Conservation (phyloP, 257 asterid genomes). For the Rhazya stricta region DNA sequence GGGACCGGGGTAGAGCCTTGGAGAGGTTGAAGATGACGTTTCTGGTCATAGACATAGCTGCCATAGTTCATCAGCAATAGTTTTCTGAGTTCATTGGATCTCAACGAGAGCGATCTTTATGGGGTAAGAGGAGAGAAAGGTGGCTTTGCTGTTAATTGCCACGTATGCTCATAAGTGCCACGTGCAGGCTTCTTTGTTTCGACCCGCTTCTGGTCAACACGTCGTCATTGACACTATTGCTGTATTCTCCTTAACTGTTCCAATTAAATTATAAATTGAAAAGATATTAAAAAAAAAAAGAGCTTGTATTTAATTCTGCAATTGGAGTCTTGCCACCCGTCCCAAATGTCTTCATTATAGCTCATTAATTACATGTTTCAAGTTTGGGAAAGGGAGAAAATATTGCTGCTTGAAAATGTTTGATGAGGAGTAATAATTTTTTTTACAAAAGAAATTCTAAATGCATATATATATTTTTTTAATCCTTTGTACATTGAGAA, state of each 20-base stretch:
- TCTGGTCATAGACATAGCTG: constrained; percentile 40
- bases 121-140: background rate
- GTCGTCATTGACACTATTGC: background rate
- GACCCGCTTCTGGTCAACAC: background rate
- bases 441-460: too few species aligned
- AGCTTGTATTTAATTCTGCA: too few species aligned
- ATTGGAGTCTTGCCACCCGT: too few species aligned
- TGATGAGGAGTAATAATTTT: too few species aligned
- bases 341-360: too few species aligned
- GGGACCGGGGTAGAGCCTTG: constrained; percentile 34
- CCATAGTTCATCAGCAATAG: constrained; percentile 29
- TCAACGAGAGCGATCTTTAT: background rate
- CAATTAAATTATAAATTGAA: too few species aligned
- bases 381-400: too few species aligned
- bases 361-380: too few species aligned
- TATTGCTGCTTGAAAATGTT: too few species aligned
- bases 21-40: constrained; percentile 35
- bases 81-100: background rate
- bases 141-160: background rate
- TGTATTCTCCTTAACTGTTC: background rate
- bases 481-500: too few species aligned
- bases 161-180: background rate
- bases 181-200: background rate
- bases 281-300: too few species aligned
- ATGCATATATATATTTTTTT: too few species aligned